Percentiles rank a stretch among this genome's conserved stretches.
Evolutionary conservation across 202 grass and related monocot species (phyloP).

Genomic region (Schoenoplectus triqueter): DNA sequence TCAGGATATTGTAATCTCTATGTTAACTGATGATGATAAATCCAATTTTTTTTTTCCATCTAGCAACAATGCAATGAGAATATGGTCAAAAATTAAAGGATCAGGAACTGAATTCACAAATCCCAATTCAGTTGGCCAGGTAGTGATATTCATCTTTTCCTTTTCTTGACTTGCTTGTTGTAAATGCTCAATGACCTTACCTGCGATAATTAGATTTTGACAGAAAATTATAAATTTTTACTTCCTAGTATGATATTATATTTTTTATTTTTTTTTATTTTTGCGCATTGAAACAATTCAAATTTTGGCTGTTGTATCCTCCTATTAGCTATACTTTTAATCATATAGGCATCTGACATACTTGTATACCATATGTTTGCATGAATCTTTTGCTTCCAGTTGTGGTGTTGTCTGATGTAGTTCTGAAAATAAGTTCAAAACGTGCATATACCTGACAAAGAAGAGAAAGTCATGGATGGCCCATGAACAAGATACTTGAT

Average conservation of each 20-base stretch:
- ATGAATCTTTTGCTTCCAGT: background rate
- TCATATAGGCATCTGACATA: slow-evolving; percentile 12
- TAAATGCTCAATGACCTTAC: too few species aligned
- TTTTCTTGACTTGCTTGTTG: slow-evolving; percentile 15
- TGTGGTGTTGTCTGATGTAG: background rate
- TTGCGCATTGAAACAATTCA: background rate
- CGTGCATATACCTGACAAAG: slow-evolving; percentile 4
- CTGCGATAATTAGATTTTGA: too few species aligned
- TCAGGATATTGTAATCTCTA: background rate
- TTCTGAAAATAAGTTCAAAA: background rate
- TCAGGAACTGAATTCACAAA: slow-evolving; percentile 81
- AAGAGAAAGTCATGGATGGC: background rate
- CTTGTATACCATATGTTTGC: background rate
- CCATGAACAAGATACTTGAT: background rate
- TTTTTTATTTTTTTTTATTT: too few species aligned
- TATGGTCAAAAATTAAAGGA: slow-evolving; percentile 92
- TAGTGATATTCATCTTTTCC: slow-evolving; percentile 31
- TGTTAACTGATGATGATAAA: slow-evolving; percentile 14
- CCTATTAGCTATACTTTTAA: background rate
- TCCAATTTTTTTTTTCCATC: slow-evolving; percentile 35
- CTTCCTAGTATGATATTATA: slow-evolving; percentile 2
- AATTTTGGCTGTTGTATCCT: background rate
- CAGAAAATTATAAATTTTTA: background rate
- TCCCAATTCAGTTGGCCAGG: slow-evolving; percentile 88
- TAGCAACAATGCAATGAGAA: slow-evolving; percentile 94